Evolutionary conservation across 352 stramenopile species (phyloP).

Genomic region (Phytophthora tentaculata): DNA sequence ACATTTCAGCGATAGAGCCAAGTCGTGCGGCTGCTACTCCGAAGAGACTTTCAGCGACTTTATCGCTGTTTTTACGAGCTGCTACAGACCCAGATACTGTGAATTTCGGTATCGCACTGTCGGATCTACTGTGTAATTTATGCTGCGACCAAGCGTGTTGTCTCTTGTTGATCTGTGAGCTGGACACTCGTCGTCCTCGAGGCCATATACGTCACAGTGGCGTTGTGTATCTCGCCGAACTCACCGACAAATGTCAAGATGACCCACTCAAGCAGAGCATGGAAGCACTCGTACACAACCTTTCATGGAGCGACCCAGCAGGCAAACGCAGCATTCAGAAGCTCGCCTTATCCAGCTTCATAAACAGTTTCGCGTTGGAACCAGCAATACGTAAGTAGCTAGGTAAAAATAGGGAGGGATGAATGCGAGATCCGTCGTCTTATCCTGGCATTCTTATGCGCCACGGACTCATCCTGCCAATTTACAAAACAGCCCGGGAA

Average conservation of each 20-base stretch:
- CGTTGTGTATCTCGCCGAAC: constrained; percentile 60
- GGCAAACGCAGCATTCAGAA: constrained; percentile 78
- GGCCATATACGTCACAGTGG: constrained; percentile 52
- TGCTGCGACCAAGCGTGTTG: constrained; percentile 52
- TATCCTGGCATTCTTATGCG: background rate
- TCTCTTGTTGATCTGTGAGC: constrained; percentile 69
- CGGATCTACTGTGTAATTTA: constrained; percentile 71
- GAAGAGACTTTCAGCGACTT: constrained; percentile 31
- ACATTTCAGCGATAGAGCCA: constrained; percentile 37
- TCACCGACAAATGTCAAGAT: constrained; percentile 50
- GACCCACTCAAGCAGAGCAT: constrained; percentile 64
- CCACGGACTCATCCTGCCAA: background rate
- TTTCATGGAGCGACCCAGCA: constrained; percentile 74
- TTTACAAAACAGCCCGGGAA: background rate
- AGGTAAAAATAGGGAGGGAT: constrained; percentile 1
- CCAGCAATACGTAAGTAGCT: background rate
- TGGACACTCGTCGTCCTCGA: constrained; percentile 62
- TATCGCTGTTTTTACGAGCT: constrained; percentile 47
- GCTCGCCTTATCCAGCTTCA: constrained; percentile 66
- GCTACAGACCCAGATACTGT: background rate
- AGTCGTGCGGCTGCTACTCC: constrained; percentile 27
- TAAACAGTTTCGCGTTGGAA: constrained; percentile 23
- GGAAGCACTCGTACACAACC: constrained; percentile 69
- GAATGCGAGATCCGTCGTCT: background rate
- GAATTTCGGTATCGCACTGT: constrained; percentile 47